Evolutionary conservation across 2,329 filamentous ascomycete genomes (phyloP).

Genomic region (Sporothrix pallida): DNA sequence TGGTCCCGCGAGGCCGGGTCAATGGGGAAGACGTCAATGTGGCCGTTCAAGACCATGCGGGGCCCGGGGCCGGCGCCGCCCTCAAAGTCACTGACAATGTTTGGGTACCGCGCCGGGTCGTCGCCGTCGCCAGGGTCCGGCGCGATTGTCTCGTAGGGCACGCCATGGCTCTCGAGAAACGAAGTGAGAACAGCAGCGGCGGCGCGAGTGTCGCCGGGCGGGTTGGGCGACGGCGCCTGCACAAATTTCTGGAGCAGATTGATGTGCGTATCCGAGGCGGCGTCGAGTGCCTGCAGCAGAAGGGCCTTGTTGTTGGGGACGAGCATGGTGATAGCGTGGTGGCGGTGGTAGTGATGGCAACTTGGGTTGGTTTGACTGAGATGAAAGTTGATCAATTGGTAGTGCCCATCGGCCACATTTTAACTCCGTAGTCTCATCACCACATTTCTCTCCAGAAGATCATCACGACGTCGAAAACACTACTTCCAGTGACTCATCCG

Average conservation of each 20-base stretch:
- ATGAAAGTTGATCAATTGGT: neutral
- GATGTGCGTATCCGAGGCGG: conserved; percentile 18
- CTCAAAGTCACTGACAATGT: conserved; percentile 33
- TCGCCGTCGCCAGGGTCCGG: conserved; percentile 19
- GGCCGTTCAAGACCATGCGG: conserved; percentile 32
- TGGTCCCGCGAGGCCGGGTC: conserved; percentile 14
- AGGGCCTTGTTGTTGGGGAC: neutral
- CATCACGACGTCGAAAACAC: too few species aligned
- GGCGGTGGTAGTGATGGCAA: neutral
- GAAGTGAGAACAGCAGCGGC: conserved; percentile 20
- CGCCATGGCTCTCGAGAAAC: conserved; percentile 9
- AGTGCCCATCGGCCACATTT: too few species aligned
- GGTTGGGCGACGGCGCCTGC: conserved; percentile 32
- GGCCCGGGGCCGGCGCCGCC: conserved; percentile 26
- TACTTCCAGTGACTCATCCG: too few species aligned
- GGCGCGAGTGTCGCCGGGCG: conserved; percentile 23
- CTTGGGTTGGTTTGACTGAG: too few species aligned
- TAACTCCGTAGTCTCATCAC: too few species aligned
- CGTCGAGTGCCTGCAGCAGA: conserved; percentile 29
- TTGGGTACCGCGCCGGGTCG: conserved; percentile 17
- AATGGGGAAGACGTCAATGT: conserved; percentile 34
- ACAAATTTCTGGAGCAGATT: conserved; percentile 31
- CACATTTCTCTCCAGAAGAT: too few species aligned
- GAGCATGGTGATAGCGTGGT: neutral
- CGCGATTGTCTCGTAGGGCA: conserved; percentile 11